Evolutionary conservation across 768 basidiomycete genomes (phyloP).

Genomic region (Leccinellum rugosiceps): DNA sequence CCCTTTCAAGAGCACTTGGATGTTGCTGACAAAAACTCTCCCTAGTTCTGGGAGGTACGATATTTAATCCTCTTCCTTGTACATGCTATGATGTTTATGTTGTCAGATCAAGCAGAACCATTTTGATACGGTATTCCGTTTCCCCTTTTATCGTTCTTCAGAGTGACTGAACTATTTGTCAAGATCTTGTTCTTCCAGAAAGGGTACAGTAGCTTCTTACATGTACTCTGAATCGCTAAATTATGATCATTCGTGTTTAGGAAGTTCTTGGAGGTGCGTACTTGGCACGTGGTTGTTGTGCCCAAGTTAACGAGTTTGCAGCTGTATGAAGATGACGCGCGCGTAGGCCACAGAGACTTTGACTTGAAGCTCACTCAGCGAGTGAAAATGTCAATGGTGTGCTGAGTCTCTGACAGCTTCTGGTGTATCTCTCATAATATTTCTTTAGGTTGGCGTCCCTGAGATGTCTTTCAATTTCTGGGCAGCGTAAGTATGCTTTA

Average conservation of each 20-base stretch:
- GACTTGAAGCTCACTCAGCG: constrained; percentile 88
- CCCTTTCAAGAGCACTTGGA: background rate
- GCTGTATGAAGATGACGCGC: constrained; percentile 96
- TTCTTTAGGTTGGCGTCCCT: constrained; percentile 82
- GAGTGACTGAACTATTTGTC: constrained; percentile 8
- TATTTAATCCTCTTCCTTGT: background rate
- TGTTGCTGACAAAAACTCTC: background rate
- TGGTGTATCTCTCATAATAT: background rate
- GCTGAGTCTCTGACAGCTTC: constrained; percentile 8
- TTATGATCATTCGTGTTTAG: constrained; percentile 36
- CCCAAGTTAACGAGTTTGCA: constrained; percentile 6
- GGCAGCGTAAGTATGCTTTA: constrained; percentile 63
- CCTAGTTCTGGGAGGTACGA: constrained; percentile 73
- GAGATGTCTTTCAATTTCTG: constrained; percentile 92
- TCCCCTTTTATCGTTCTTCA: constrained; percentile 8
- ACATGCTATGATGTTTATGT: constrained; percentile 4
- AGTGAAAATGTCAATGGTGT: constrained; percentile 99
- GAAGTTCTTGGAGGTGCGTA: constrained; percentile 73
- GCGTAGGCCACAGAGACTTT: constrained; percentile 90
- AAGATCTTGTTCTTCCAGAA: constrained; percentile 97
- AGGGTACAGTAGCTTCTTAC: constrained; percentile 52
- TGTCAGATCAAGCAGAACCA: constrained; percentile 93
- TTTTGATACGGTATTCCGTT: constrained; percentile 74
- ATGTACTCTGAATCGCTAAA: background rate
- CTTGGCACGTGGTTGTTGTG: background rate